Percentiles rank a stretch among this genome's conserved stretches.
Conservation (phyloP, 176 grass and related monocot species). For the Juncus inflexus region DNA sequence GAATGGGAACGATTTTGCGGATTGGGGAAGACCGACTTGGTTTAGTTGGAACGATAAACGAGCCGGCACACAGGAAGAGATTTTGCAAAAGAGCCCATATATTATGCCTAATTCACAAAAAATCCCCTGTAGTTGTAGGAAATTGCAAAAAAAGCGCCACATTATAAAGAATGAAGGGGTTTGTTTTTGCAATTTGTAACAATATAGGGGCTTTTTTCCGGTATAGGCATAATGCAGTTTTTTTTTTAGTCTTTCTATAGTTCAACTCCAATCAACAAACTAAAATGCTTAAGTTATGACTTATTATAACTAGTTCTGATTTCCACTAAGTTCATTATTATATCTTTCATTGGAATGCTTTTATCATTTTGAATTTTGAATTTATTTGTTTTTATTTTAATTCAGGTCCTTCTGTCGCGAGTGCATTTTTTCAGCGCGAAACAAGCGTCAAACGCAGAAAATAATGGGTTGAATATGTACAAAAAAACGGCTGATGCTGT, state of each 20-base stretch:
- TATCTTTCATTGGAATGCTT: constrained; percentile 16
- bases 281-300: not conserved
- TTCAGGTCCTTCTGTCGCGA: constrained; percentile 90
- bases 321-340: not conserved
- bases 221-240: no score
- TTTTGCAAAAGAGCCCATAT: no score
- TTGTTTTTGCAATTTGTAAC: no score
- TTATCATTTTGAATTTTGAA: constrained; percentile 20
- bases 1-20: constrained; percentile 70
- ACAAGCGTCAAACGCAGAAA: constrained; percentile 80
- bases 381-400: constrained; percentile 23
- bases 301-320: constrained; percentile 5
- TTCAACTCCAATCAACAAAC: no score
- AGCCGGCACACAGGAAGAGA: constrained; percentile 76
- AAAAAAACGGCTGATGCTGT: constrained; percentile 88
- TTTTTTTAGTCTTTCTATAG: no score
- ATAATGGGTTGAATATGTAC: constrained; percentile 61
- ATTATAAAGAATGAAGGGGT: no score
- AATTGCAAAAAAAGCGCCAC: no score
- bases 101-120: no score
- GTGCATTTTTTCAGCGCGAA: constrained; percentile 83
- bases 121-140: no score
- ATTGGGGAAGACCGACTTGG: constrained; percentile 94
- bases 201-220: no score
- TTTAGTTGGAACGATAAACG: constrained; percentile 99